Base-by-base conservation (phyloP, 352 stramenopile genomes). In the Phytophthora litchii region DNA sequence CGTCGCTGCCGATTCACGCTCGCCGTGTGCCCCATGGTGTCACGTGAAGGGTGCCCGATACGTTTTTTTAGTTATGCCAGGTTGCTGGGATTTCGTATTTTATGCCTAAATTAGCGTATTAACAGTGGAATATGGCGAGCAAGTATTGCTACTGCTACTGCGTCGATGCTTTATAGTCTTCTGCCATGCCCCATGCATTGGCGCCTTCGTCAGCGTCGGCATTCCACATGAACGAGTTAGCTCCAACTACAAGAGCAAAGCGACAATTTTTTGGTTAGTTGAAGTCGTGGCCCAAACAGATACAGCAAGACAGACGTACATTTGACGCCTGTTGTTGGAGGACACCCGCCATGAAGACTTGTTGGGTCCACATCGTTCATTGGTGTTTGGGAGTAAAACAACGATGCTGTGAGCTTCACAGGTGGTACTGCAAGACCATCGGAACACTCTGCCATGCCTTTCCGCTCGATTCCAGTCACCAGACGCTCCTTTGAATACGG, bases 141-240 rank as follows among this genome's bases (percentile, higher is more conserved):
- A 34, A 9, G 29, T 12, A 12, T 4, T 34, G 29, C 23, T 25
- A 44, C 12, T 48, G 9, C 29, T 34, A 40, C 16, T 36, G 12
- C 31, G 19, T 40, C 20, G 71, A 27, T 20, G 54, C 14, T 64
- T 86, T 84, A 38, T 74, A 54, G 41, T 87, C 76, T 12, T 64
- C 56, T 7, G 62, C 63, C 25, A 86, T 55, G 8, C 76, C 71
- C 78, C 76, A 89, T 11, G 77, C 77, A 25, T 88, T 88, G 5
- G 79, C 73, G 3, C 78, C 77, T 64, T 90, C 78, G 42, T 89
- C 78, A 4, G 78, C 70, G 38, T 92, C 77, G 6, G 62, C 54
- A 56, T 90, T 89, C 82, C 82, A 90, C 38, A 78, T 80, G 54
- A 92, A 92, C 37, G 75, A 78, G 46, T 92, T 92, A 47, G 76